Evolutionary conservation across 2,329 filamentous ascomycete genomes (phyloP), one percentile per base, ranked within the genome.

Genomic region (Epichloe bromicola): DNA sequence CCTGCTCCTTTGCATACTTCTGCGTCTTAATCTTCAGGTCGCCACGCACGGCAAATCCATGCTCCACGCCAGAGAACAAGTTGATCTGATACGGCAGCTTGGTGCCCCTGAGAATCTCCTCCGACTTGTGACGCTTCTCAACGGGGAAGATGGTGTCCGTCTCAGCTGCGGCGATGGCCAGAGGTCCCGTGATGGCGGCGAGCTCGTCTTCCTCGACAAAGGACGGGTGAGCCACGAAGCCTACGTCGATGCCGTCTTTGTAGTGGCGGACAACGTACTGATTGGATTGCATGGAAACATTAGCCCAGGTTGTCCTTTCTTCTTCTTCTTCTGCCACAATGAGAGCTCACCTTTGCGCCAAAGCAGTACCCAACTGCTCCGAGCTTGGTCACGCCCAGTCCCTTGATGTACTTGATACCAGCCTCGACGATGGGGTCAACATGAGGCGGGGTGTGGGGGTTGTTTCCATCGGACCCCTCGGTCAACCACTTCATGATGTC

Each of bases 1-100:
- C 86, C 63, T 82, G 76, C 69, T 91, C 85, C 74, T 90, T 90
- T 34, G 82, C 85, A 63, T 80, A 90, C 66, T 75, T 80, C 61
- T 78, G 68, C 51, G 61, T 57, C 19, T 69, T 68, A 52, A 74
- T 68, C 3, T 67, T 68, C 30, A 75, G 51, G 59, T 91, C 81
- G 4, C 72, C 78, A 37, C 86, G 75, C 7, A 88, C 82, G 15
- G 80, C 82, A 59, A 91, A 93, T 0, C 87, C 87, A 61, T 93
- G 87, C 54, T 70, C 63, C 6, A 85, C 82, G 38, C 78, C 79
- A 15, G 79, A 78, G 71, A 82, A 91, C 41, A 91, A 66, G 55
- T 74, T 80, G 53, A 89, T 75, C 64, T 88, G 82, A 67, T 82
- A 91, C 7, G 80, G 68, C 52, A 73, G 65, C 3, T 66, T 68